phyloP scores from a whole-genome alignment of 345 rosid genomes.

The Litchi chinensis region DNA sequence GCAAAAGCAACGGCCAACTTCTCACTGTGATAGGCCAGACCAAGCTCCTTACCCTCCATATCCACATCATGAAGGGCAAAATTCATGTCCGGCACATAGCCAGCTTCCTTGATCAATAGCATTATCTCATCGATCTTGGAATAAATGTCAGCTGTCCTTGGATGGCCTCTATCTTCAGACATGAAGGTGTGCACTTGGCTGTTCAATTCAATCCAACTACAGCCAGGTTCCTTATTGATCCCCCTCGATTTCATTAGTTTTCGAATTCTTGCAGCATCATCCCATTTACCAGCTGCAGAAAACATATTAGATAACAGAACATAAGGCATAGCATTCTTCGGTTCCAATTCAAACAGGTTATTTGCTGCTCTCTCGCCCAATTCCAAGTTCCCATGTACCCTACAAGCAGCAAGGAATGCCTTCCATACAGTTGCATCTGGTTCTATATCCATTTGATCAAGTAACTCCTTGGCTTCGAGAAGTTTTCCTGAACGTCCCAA shows the following conservation, averaged over 20 bases:
- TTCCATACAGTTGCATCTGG: conserved; percentile 92
- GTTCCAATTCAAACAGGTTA: conserved; percentile 69
- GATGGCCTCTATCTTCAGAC: conserved; percentile 82
- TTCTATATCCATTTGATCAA: conserved; percentile 63
- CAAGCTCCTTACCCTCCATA: conserved; percentile 68
- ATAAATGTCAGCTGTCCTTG: conserved; percentile 63
- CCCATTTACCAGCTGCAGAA: conserved; percentile 68
- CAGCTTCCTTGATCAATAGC: conserved; percentile 66
- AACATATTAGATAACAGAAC: conserved; percentile 76
- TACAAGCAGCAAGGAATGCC: conserved; percentile 73
- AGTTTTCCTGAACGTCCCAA: conserved; percentile 83
- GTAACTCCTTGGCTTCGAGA: conserved; percentile 57
- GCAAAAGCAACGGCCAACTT: conserved; percentile 86
- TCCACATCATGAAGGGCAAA: conserved; percentile 81
- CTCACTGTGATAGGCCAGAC: conserved; percentile 92
- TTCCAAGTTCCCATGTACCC: conserved; percentile 67
- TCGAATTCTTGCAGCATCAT: conserved; percentile 71
- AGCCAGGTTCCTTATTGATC: conserved; percentile 81
- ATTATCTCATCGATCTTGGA: conserved; percentile 71
- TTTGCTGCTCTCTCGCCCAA: conserved; percentile 82
- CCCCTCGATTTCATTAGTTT: conserved; percentile 71
- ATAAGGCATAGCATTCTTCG: conserved; percentile 69
- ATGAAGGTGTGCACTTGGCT: conserved; percentile 63
- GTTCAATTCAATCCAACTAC: conserved; percentile 75
- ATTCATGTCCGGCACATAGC: conserved; percentile 70